Percentiles rank a stretch among this genome's conserved stretches.
Conservation (phyloP, 164 flowering plant species). For the Chimonanthus praecox region DNA sequence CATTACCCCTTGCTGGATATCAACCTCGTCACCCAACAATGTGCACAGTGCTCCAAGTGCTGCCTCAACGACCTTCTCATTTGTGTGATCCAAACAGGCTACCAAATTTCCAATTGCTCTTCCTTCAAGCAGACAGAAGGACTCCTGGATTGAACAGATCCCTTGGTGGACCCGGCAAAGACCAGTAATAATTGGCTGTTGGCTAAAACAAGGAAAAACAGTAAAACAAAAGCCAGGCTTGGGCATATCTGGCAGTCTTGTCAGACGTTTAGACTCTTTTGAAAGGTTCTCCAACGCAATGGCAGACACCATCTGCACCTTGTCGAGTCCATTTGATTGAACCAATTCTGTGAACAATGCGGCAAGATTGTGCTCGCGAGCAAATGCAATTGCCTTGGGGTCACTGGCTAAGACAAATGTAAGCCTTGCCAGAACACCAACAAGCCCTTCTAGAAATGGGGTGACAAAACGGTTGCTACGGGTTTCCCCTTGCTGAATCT, state of each 20-base stretch:
- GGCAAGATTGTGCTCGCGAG: slow-evolving; percentile 61
- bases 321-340: slow-evolving; percentile 75
- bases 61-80: slow-evolving; percentile 80
- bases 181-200: slow-evolving; percentile 57
- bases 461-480: slow-evolving; percentile 71
- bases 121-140: slow-evolving; percentile 81
- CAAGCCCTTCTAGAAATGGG: slow-evolving; percentile 86
- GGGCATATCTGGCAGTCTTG: slow-evolving; percentile 59
- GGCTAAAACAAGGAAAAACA: slow-evolving; percentile 67
- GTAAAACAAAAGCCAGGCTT: slow-evolving; percentile 54
- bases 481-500: slow-evolving; percentile 62
- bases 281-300: slow-evolving; percentile 80
- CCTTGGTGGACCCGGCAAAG: slow-evolving; percentile 72
- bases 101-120: slow-evolving; percentile 67
- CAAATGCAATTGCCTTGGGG: slow-evolving; percentile 48
- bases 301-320: slow-evolving; percentile 86
- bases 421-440: slow-evolving; percentile 66
- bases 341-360: slow-evolving; percentile 66
- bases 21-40: slow-evolving; percentile 75
- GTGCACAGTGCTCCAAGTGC: slow-evolving; percentile 84
- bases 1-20: slow-evolving; percentile 58
- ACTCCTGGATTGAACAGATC: slow-evolving; percentile 59
- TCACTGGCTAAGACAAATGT: slow-evolving; percentile 65
- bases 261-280: slow-evolving; percentile 55
- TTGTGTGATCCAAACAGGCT: slow-evolving; percentile 76